Conservation (phyloP, 768 basidiomycete genomes). For the Plicaturopsis crispa region DNA sequence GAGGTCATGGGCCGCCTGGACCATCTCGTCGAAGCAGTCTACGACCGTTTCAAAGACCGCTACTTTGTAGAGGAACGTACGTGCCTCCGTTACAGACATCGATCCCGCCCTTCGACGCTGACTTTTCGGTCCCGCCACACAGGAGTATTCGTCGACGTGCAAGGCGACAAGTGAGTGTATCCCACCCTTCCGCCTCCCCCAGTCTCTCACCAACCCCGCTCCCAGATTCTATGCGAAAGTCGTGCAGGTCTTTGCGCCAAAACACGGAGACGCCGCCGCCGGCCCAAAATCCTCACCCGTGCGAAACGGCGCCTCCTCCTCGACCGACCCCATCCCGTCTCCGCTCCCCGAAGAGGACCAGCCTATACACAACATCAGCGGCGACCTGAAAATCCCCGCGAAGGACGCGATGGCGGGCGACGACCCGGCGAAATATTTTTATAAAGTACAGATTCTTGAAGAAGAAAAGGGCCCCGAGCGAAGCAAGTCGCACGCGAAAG, state of each 20-base stretch:
- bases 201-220: conserved; percentile 8
- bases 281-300: conserved; percentile 10
- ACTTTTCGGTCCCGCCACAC: conserved; percentile 6
- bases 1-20: conserved; percentile 97
- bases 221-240: conserved; percentile 77
- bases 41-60: conserved; percentile 92
- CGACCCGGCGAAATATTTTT: conserved; percentile 77
- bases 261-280: conserved; percentile 33
- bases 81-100: conserved; percentile 24
- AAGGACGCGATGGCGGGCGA: conserved; percentile 69
- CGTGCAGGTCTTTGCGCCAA: conserved; percentile 69
- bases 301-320: conserved; percentile 17
- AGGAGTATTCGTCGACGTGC: conserved; percentile 85
- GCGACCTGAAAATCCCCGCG: conserved; percentile 67
- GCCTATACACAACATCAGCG: conserved; percentile 58
- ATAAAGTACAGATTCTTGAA: conserved; percentile 83
- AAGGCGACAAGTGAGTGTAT: conserved; percentile 74
- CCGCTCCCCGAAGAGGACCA: conserved; percentile 40
- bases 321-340: conserved; percentile 30
- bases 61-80: conserved; percentile 88
- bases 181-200: conserved; percentile 1
- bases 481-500: conserved; percentile 45
- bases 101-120: conserved; percentile 10
- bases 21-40: conserved; percentile 90
- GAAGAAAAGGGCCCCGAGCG: conserved; percentile 63